Evolutionary conservation across 2,329 filamentous ascomycete genomes (phyloP).

Genomic region (Helotiales sp.): DNA sequence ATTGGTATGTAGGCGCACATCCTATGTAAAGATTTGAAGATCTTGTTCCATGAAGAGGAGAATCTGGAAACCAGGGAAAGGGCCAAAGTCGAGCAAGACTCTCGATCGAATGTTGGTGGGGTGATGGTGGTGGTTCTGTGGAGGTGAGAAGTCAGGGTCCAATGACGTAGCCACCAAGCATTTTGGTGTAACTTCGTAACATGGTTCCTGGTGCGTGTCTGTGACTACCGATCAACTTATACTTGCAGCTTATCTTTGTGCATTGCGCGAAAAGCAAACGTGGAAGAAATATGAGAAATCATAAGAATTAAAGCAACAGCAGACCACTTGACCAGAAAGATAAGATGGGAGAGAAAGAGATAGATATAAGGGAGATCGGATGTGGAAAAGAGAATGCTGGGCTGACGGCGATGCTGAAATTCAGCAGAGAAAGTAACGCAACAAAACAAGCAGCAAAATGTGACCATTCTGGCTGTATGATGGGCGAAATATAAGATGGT

Average conservation of each 20-base stretch:
- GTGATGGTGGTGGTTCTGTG: neutral
- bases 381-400: too few species aligned
- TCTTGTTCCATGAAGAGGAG: neutral
- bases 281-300: neutral
- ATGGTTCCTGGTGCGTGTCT: neutral
- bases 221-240: neutral
- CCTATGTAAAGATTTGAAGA: neutral
- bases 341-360: too few species aligned
- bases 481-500: too few species aligned
- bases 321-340: neutral
- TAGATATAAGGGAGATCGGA: too few species aligned
- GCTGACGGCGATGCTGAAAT: too few species aligned
- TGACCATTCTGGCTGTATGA: too few species aligned
- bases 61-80: too few species aligned
- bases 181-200: neutral
- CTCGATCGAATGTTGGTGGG: neutral
- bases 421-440: too few species aligned
- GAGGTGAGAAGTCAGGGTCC: constrained; percentile 2
- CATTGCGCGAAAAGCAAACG: neutral
- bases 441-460: too few species aligned
- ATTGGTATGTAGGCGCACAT: neutral
- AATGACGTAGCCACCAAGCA: constrained; percentile 4
- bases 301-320: neutral
- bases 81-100: neutral
- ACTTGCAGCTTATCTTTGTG: neutral